Conservation (phyloP, 2,329 filamentous ascomycete species). For the Anthostomella pinea region DNA sequence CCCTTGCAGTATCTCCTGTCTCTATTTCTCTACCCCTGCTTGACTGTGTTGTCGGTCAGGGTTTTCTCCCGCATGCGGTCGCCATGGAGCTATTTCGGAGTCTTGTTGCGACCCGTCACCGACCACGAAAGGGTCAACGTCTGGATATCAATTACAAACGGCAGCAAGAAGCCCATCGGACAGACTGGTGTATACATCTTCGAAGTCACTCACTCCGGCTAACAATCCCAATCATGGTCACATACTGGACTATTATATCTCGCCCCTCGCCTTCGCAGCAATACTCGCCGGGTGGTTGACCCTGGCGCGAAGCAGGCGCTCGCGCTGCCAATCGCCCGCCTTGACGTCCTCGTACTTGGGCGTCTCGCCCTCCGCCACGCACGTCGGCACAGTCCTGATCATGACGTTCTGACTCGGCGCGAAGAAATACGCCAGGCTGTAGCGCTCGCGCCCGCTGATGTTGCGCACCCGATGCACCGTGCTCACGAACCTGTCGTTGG, state of each 20-base stretch:
- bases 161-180: too few species aligned
- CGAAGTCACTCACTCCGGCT: too few species aligned
- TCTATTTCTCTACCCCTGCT: too few species aligned
- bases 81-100: too few species aligned
- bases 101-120: too few species aligned
- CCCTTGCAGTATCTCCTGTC: too few species aligned
- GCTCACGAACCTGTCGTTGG: constrained; percentile 41
- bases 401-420: constrained; percentile 42
- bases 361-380: constrained; percentile 7
- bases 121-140: too few species aligned
- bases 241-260: constrained; percentile 11
- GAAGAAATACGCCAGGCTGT: constrained; percentile 47
- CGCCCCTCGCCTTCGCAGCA: constrained; percentile 9
- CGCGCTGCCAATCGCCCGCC: constrained; percentile 9
- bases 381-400: constrained; percentile 31
- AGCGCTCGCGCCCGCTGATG: constrained; percentile 29
- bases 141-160: too few species aligned
- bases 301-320: constrained; percentile 8
- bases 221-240: too few species aligned
- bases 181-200: too few species aligned
- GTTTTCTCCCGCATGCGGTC: too few species aligned
- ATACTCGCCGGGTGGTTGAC: constrained; percentile 11
- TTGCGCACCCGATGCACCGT: constrained; percentile 43
- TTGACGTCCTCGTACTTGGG: constrained; percentile 7
- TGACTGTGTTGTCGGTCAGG: too few species aligned